phyloP scores from a whole-genome alignment of 1,284 basidiomycete genomes.

The Ustilago trichophora region DNA sequence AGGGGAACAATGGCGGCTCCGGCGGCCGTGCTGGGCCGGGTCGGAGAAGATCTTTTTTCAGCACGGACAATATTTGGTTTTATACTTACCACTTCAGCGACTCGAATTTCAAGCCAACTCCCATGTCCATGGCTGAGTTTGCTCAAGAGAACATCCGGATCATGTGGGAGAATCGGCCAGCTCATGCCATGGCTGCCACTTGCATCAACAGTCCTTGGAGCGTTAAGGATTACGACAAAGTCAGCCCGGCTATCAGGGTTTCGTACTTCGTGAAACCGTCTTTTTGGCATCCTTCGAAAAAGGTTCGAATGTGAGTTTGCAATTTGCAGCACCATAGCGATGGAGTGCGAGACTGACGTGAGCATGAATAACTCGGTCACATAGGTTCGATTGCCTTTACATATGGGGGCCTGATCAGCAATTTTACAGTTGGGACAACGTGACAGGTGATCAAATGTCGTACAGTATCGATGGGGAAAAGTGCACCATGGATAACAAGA shows the following conservation, averaged over 20 bases:
- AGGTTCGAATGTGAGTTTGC: conserved; percentile 5
- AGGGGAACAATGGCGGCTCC: no score
- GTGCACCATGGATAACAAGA: conserved; percentile 6
- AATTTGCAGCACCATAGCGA: no score
- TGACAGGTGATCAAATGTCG: conserved; percentile 1
- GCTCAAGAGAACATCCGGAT: neutral
- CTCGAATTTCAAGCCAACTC: neutral
- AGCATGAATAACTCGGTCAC: no score
- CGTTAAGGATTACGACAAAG: conserved; percentile 4
- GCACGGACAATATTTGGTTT: neutral
- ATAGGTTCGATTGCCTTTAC: conserved; percentile 12
- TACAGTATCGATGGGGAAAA: conserved; percentile 1
- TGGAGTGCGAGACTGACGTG: no score
- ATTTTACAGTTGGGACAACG: conserved; percentile 2
- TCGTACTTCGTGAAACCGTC: conserved; percentile 6
- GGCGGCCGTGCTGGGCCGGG: no score
- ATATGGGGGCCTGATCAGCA: conserved; percentile 16
- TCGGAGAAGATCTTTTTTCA: no score
- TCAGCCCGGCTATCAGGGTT: conserved; percentile 1
- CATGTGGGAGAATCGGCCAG: conserved; percentile 17
- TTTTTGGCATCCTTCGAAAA: neutral
- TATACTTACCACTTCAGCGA: neutral
- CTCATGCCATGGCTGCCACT: conserved; percentile 1
- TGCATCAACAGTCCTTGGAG: conserved; percentile 13
- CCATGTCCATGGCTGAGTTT: conserved; percentile 3